These are phyloP conservation scores for Leccinum sublutescens DNA, from an alignment of 768 basidiomycete species.

Conservation along the genomic window DNA sequence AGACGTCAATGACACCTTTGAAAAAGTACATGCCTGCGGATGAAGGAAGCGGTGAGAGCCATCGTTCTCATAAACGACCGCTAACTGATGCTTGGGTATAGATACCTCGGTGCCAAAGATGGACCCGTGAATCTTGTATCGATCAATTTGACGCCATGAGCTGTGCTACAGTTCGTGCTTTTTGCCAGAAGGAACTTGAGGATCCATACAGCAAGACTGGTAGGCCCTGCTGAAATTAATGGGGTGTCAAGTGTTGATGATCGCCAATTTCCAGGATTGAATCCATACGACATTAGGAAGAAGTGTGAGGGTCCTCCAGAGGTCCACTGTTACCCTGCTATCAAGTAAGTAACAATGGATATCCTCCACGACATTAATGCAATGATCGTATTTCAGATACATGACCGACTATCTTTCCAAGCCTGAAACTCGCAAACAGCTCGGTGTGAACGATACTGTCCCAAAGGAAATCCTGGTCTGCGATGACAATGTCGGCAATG, in stretches of 20 bases:
- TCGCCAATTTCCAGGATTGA: conserved; percentile 34
- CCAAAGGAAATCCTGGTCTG: conserved; percentile 37
- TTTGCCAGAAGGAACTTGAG: conserved; percentile 51
- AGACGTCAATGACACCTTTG: not conserved
- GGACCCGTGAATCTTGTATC: conserved; percentile 57
- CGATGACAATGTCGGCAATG: conserved; percentile 39
- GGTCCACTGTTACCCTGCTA: conserved; percentile 61
- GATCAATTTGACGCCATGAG: conserved; percentile 63
- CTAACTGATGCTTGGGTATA: conserved; percentile 23
- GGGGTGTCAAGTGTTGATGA: not conserved
- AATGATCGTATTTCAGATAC: conserved; percentile 33
- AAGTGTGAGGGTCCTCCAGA: conserved; percentile 46
- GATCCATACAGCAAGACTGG: conserved; percentile 19
- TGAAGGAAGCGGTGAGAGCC: conserved; percentile 40
- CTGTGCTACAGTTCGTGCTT: conserved; percentile 63
- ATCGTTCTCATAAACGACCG: not conserved
- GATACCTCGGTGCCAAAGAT: conserved; percentile 69
- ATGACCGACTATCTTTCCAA: conserved; percentile 58
- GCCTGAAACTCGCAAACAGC: conserved; percentile 45
- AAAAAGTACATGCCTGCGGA: conserved; percentile 36
- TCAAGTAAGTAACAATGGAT: conserved; percentile 31
- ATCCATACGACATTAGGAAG: conserved; percentile 67
- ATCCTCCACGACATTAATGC: no score
- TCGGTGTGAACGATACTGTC: conserved; percentile 57
- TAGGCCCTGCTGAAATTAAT: conserved; percentile 16